Base-by-base conservation (phyloP, 192 early-diverging fungal genomes). In the Tieghemiomyces parasiticus region DNA sequence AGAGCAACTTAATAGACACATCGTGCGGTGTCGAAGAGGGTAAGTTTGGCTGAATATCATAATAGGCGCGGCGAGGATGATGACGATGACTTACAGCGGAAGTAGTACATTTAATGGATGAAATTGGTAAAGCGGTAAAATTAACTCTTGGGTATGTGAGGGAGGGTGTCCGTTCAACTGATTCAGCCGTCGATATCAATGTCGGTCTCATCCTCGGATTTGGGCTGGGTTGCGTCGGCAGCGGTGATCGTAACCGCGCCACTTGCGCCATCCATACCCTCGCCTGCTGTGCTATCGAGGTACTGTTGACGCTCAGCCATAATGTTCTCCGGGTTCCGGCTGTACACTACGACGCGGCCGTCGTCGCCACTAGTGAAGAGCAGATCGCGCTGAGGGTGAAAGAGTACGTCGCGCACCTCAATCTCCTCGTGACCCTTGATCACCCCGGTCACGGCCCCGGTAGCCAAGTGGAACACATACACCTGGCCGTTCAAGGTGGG, bases 321-420 rank as follows among this genome's bases (percentile, higher is more conserved):
- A 35, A 56, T 33, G 10, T 29, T 16, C 2, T 30, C 54, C 24
- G 54, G 54, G 46, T 63, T 66, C 51, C 78, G 78, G 29, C 71
- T 79, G 58, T 85, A 86, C 10, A 74, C 77, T 66, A 81, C 85
- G 19, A 86, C 72, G 3, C 69, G 71, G 2, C 84, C 83, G 66
- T 89, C 85, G 69, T 97, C 93, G 32, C 75, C 82, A 71, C 88
- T 87, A 6, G 93, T 88, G 58, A 92, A 85, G 52, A 97, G 31
- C 1, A 91, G 66, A 30, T 84, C 83, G 46, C 78, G 72, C 22
- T 77, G 81, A 32, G 91, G 90, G 61, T 94, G 92, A 67, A 93
- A 87, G 46, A 91, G 74, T 33, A 91, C 82, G 71, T 97, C 93
- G 35, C 93, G 80, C n/a, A 96, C 87, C 66, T 96, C 93, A 10